Conservation (phyloP, 2,329 filamentous ascomycete species). For the Diaporthe caulivora region DNA sequence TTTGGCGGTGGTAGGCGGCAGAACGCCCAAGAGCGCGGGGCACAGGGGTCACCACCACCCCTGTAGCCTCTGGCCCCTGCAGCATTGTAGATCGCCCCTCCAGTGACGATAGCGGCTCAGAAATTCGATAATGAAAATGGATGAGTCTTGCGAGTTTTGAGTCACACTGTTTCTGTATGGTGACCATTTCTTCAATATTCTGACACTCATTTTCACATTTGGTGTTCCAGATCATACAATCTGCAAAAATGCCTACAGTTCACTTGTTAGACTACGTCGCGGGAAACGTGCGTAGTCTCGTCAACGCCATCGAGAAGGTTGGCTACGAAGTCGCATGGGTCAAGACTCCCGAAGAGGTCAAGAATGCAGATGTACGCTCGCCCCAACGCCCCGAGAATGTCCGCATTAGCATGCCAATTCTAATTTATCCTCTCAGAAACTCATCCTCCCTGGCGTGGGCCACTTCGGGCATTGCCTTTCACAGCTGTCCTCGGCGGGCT, state of each 20-base stretch:
- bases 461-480: slow-evolving; percentile 97
- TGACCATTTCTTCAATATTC: neutral
- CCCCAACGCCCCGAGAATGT: neutral
- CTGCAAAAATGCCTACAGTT: slow-evolving; percentile 76
- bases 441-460: slow-evolving; percentile 95
- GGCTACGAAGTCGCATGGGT: slow-evolving; percentile 96
- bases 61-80: slow-evolving; percentile 23
- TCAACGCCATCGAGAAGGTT: slow-evolving; percentile 96
- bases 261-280: slow-evolving; percentile 91
- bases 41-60: slow-evolving; percentile 23
- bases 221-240: neutral
- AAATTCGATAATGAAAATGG: slow-evolving; percentile 34
- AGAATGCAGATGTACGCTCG: slow-evolving; percentile 80
- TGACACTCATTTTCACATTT: neutral
- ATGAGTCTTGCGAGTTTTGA: slow-evolving; percentile 29
- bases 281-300: slow-evolving; percentile 94
- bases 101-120: slow-evolving; percentile 33
- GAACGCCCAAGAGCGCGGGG: slow-evolving; percentile 39
- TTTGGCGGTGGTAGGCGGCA: slow-evolving; percentile 48
- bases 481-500: slow-evolving; percentile 85
- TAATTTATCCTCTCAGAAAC: slow-evolving; percentile 68
- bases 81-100: slow-evolving; percentile 30
- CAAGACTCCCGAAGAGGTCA: slow-evolving; percentile 84
- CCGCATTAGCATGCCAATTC: slow-evolving; percentile 39
- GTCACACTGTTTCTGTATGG: neutral